Evolutionary conservation across 441 rosid species (phyloP), one percentile per base, ranked within the genome.

Genomic region (Aquilaria agallochum): DNA sequence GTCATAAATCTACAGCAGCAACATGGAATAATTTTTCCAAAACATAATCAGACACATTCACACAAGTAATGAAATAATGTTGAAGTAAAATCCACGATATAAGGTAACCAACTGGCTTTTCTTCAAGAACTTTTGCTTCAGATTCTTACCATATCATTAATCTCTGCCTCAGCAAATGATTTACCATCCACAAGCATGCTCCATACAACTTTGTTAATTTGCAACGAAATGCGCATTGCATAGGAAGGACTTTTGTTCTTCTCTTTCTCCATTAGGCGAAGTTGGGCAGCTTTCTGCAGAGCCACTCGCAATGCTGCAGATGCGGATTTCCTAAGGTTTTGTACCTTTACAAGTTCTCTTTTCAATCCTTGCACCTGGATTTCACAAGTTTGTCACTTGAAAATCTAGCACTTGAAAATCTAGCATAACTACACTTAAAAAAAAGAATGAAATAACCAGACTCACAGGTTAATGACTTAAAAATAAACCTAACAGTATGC

Each of bases 101-200:
- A 64, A 62, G 66, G 30, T 20, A 33, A 40, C 51, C 58, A 62
- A 40, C 27, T 53, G 40, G 57, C 32, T 62, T 40, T 9, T 51
- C 50, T 53, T 42, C 31, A 60, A 6, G 46, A 42, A 47, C 27
- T 60, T 32, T 30, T 50, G 13, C 27, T 71, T 72, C 51, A 63
- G 71, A 14, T 36, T 62, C 91, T 83, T 68, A 95, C 99, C 99
- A 95, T 86, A 74, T 92, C 95, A 80, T 92, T 92, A 75, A 95
- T 95, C 83, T 95, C 98, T 66, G 97, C 95, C 81, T 95, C 99
- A 27, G 99, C 93, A 76, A 95, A 90, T 65, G 98, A 70, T 88
- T 95, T 95, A 55, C 98, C 97, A 79, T 95, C 99, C 68, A 88
- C 69, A 72, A 95, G 85, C 99, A 95, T 95, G 78, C 86, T 80